Evolutionary conservation across 2,329 filamentous ascomycete genomes (phyloP).

Genomic region (Monosporascus sp.): DNA sequence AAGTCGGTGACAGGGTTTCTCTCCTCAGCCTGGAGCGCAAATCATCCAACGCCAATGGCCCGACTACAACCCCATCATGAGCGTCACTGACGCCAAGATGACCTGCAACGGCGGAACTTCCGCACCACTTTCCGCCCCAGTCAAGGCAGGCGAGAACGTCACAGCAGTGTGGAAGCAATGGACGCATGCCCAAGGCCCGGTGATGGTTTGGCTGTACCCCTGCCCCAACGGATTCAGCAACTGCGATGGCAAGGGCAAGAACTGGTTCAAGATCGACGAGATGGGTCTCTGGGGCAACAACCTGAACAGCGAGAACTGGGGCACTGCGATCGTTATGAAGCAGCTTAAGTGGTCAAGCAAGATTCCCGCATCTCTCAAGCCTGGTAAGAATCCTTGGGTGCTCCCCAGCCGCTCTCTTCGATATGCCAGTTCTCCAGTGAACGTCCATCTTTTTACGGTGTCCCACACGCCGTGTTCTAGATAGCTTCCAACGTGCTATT

Average conservation of each 20-base stretch:
- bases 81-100: conserved; percentile 42
- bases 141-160: conserved; percentile 41
- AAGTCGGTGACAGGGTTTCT: conserved; percentile 35
- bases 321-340: conserved; percentile 38
- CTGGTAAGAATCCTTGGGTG: conserved; percentile 20
- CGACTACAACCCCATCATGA: conserved; percentile 49
- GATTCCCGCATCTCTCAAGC: conserved; percentile 41
- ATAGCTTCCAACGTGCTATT: no score
- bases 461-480: no score
- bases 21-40: conserved; percentile 39
- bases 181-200: conserved; percentile 53
- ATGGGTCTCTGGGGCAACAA: conserved; percentile 40
- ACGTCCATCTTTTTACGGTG: no score
- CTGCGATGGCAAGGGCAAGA: conserved; percentile 45
- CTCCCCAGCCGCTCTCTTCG: no score
- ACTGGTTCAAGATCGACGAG: conserved; percentile 57
- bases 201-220: conserved; percentile 53
- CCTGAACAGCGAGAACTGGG: conserved; percentile 41
- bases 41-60: conserved; percentile 55
- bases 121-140: conserved; percentile 36
- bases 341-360: conserved; percentile 43
- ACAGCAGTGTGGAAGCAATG: conserved; percentile 50
- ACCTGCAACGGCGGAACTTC: conserved; percentile 51
- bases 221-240: conserved; percentile 42
- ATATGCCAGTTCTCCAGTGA: no score